phyloP scores from a whole-genome alignment of 1,139 yeast species.

The Schizosaccharomyces versatilis region DNA sequence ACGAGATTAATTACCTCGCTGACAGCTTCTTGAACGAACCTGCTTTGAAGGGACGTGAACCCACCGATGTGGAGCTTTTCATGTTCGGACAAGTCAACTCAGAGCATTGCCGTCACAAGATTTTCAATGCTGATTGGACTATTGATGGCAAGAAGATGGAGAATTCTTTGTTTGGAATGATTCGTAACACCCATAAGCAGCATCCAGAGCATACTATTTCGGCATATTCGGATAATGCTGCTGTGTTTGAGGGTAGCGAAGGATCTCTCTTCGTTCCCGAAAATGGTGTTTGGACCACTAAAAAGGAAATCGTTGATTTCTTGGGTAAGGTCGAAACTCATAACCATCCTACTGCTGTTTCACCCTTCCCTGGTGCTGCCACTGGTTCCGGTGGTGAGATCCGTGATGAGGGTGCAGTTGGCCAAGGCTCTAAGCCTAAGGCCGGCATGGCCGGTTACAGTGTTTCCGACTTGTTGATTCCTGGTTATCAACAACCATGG shows the following conservation, averaged over 20 bases:
- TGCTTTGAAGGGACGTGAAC: conserved; percentile 52
- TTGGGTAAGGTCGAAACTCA: conserved; percentile 94
- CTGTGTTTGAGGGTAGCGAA: conserved; percentile 68
- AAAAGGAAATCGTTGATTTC: conserved; percentile 63
- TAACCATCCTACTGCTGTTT: conserved; percentile 96
- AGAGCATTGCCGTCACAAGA: conserved; percentile 97
- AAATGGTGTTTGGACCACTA: conserved; percentile 40
- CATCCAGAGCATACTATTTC: conserved; percentile 69
- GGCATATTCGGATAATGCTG: conserved; percentile 95
- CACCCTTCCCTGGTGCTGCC: conserved; percentile 98
- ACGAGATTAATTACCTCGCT: conserved; percentile 74
- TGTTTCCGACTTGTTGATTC: conserved; percentile 76
- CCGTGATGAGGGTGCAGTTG: conserved; percentile 98
- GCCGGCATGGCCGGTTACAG: conserved; percentile 91
- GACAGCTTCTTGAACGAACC: conserved; percentile 44
- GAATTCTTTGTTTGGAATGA: conserved; percentile 72
- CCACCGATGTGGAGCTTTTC: conserved; percentile 92
- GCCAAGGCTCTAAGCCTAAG: conserved; percentile 90
- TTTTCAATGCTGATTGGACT: conserved; percentile 96
- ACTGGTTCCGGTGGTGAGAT: conserved; percentile 99
- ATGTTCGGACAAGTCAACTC: conserved; percentile 99
- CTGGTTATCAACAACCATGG: conserved; percentile 82
- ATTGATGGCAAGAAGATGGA: conserved; percentile 65
- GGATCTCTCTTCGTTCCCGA: conserved; percentile 45
- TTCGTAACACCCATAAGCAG: conserved; percentile 67